Base-by-base conservation (phyloP, 129 eudicot genomes). In the Pseudognaphalium luteoalbum region DNA sequence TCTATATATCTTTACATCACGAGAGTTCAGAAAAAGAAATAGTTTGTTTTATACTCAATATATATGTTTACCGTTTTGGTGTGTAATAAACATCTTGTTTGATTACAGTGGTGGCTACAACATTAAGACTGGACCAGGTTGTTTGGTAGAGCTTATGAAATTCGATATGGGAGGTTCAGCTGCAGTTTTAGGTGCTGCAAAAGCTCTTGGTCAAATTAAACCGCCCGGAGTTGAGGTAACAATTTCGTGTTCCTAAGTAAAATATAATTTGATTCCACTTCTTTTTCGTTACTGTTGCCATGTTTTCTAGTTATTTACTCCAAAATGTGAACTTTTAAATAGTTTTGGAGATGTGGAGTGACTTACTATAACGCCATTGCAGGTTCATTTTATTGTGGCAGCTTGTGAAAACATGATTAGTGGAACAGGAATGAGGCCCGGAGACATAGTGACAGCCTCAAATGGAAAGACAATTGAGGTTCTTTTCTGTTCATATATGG, bases 401-500 rank as follows among this genome's bases (percentile, higher is more conserved):
- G 97, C 97, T 76, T 95, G 99, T 86, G 97, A 95, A 77, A 95
- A 95, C 78, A 95, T 95, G 99, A 95, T 95, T 32, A 95, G 99
- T 83, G 99, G 99, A 70, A 84, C 99, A 42, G 99, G 99, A 66
- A 95, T 95, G 99, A 85, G 99, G 72, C 99, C 99, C 25, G 99
- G 99, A 69, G 99, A 95, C 50, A 77, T 95, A 62, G 68, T 95
- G 76, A 95, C 99, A 25, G 99, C 97, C 77, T 95, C 97, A 72
- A 95, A 95, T 81, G 99, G 99, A 30, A 91, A 95, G 88, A 95
- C 99, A 33, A 95, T 95, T 52, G 99, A 94, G 97, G 99, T 94
- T 66, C 42, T 68, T 64, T 7, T 30, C 14, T 71, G 19, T 22
- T 70, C 63, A 61, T 72, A 12, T 22, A 7, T 28, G 57, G 5